These are phyloP conservation scores for Copromyces sp. DNA, from an alignment of 495 filamentous ascomycete genomes.

Conservation along the genomic window DNA sequence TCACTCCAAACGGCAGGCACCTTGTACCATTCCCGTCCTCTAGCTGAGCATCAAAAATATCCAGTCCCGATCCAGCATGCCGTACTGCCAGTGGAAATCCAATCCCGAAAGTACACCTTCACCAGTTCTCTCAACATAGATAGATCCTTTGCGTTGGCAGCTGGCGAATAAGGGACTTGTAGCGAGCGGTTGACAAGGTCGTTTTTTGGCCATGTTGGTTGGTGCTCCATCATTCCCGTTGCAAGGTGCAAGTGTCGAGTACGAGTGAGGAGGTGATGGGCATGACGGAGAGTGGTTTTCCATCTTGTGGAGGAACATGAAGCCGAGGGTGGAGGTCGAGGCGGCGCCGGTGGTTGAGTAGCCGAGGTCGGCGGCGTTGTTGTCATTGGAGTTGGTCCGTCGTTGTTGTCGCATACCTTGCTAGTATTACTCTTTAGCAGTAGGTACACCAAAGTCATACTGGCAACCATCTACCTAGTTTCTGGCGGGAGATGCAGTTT, in stretches of 20 bases:
- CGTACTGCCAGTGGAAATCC: slow-evolving; percentile 56
- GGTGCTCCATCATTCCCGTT: neutral
- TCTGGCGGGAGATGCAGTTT: too few relatives aligned
- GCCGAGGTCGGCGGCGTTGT: too few relatives aligned
- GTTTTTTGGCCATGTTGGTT: neutral
- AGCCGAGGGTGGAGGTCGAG: slow-evolving; percentile 38
- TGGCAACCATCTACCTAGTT: too few relatives aligned
- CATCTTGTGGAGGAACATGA: slow-evolving; percentile 42
- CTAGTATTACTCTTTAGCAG: too few relatives aligned
- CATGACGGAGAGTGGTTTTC: slow-evolving; percentile 13
- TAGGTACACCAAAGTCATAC: too few relatives aligned
- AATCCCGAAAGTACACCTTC: slow-evolving; percentile 43
- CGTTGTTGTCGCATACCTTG: too few relatives aligned
- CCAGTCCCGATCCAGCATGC: slow-evolving; percentile 41
- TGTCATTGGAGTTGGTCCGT: too few relatives aligned
- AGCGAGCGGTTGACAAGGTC: slow-evolving; percentile 27
- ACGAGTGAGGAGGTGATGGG: slow-evolving; percentile 4
- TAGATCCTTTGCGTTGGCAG: slow-evolving; percentile 43
- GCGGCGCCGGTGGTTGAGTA: too few relatives aligned
- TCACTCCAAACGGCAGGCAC: slow-evolving; percentile 37
- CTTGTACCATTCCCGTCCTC: slow-evolving; percentile 41
- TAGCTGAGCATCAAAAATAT: slow-evolving; percentile 40
- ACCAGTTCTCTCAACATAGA: slow-evolving; percentile 44
- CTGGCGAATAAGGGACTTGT: slow-evolving; percentile 42
- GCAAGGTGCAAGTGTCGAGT: slow-evolving; percentile 5